Evolutionary conservation across 495 filamentous ascomycete species (phyloP), one percentile per base, ranked within the genome.

Genomic region (Penicillium paradoxum): DNA sequence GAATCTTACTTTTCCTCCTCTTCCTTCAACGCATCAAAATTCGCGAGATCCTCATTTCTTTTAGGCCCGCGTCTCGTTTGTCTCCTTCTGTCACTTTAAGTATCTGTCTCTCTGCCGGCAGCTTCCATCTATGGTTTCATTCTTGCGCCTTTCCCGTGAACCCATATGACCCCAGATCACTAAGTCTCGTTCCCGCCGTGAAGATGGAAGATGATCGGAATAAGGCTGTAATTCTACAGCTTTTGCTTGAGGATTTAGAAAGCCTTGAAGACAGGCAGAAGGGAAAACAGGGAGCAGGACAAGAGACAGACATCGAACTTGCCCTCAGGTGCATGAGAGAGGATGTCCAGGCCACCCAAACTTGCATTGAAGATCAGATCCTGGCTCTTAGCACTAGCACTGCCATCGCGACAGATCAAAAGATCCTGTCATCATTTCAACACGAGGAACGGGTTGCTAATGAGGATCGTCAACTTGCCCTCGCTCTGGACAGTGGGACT

Each of bases 331-430:
- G 30, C 4, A n/a, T 47, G 45, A 14, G 19, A 13, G 30, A 36
- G 2, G 32, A 47, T n/a, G 22, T 47, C 8, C 9, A n/a, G 14
- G 2, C 3, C 8, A 36, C 2, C 1, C 10, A 47, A 17, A 25
- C 6, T 18, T 51, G 27, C 14, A 18, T 48, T 7, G 13, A 41
- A 0, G 51, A 54, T 4, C n/a, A 40, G 17, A 33, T 27, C n/a
- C 19, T 47, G 22, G 51, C 43, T 1, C 24, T 39, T 14, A 54
- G 51, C 27, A 48, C 44, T 10, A 54, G 33, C 14, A 9, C 25
- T 15, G 51, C 51, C n/a, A 21, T 47, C 9, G 43, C 34, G 2
- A 47, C 43, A 1, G 51, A 54, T 4, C 51, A 54, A n/a, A 47
- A 34, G 15, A 4, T 48, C 9, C 36, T 54, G 1, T 24, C 43